Base-by-base conservation (phyloP, 805 yeast genomes). In the Maudiozyma turicensis region DNA sequence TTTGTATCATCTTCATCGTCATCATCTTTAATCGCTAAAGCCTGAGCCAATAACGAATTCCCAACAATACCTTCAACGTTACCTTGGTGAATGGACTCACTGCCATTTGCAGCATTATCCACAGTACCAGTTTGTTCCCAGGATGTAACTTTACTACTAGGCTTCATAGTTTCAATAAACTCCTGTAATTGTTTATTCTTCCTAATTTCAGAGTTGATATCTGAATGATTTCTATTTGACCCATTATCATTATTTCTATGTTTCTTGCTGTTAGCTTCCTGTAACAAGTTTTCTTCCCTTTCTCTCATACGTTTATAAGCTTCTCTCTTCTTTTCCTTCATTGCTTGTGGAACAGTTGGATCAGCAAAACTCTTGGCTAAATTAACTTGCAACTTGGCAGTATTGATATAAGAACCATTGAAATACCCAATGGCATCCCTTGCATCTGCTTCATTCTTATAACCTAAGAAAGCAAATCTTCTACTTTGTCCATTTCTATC, bases 381-480 rank as follows among this genome's bases (percentile, higher is more conserved):
- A 39, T 80, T 80, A 11, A 93, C 98, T 43, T 80, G 81, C 15
- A 93, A 76, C 56, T 77, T 79, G 1, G 95, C 74, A 1, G 97
- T 89, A 59, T 87, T 93, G 50, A 93, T 80, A 64, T 80, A 93
- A 1, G 95, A 78, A 7, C 77, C 74, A 67, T 93, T 73, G 66
- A 84, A 90, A 65, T 77, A 88, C 44, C 70, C 73, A 6, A 82
- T 91, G 0, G 96, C 96, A 43, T 72, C 76, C 45, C 74, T 78
- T 1, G 99, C 98, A 58, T 86, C 95, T 10, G 69, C 74, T 15
- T 68, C 72, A n/a, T 80, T 72, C 58, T 80, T 82, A 66, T 77
- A 93, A 0, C 99, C 99, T 46, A 93, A 72, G 59, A 93, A 93
- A 6, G 96, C 98, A 72, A 93, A 93, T 57, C 95, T 74, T 67